Base-by-base conservation (phyloP, 495 filamentous ascomycete genomes). In the Viridothelium virens region DNA sequence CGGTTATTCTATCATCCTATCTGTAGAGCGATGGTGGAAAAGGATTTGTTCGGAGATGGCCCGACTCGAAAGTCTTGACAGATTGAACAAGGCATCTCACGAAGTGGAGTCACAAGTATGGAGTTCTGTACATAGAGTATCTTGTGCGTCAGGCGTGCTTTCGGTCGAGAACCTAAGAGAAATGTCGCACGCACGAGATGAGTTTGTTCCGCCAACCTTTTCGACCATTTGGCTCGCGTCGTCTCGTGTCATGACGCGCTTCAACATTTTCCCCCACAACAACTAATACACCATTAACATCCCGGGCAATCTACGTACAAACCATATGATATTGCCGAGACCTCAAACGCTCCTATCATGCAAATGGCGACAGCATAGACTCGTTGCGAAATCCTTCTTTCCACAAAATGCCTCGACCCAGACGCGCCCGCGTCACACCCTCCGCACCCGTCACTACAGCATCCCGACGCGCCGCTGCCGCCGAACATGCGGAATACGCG, bases 1-100 rank as follows among this genome's bases (percentile, higher is more conserved):
- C 89, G 83, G 69, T 86, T 89, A 62, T 98, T 97, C 71, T 98
- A 98, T 74, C 93, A 97, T 75, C 94, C 94, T 12, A 98, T 97
- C 68, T 96, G 93, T 72, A 83, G 88, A 64, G 84, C 79, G 18
- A 84, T 89, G 81, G 84, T 94, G 34, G 89, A 90, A 78, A 96
- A 96, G 79, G 90, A 96, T 76, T 78, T 96, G 16, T 83, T 84
- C 66, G 80, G 79, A 46, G 78, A 78, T 31, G 14, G 2, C 14
- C 11, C 25, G 7, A 56, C 56, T 70, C 11, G 63, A 65, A 62
- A 66, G 64, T 65, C 50, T 34, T 64, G 64, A 66, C 14, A 37
- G n/a, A 53, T 5, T 53, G 5, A 14, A 2, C n/a, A 2, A 53
- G n/a, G 48, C 1, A 0, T 53, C 1, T n/a, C 25, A 25, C 25